Conservation (phyloP, 352 stramenopile genomes). For the Phytophthora parvispora region DNA sequence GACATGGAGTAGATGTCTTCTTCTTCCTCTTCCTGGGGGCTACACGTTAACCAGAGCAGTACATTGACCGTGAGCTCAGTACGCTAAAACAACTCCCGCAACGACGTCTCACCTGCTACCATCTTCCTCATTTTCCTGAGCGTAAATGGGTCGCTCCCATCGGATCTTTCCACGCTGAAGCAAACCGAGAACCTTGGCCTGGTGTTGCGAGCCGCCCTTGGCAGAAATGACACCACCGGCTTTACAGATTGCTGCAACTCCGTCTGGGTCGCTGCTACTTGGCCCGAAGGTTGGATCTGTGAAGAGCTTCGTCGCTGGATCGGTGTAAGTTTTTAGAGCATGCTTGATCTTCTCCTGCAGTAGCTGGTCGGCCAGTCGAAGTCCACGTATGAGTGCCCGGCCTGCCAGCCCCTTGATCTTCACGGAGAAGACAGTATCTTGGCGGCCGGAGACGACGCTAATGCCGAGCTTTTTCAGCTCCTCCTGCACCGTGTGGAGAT, state of each 20-base stretch:
- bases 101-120: constrained; percentile 26
- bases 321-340: constrained; percentile 60
- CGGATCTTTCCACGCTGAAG: constrained; percentile 82
- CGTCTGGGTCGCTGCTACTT: constrained; percentile 55
- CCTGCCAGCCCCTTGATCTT: constrained; percentile 81
- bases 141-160: constrained; percentile 84
- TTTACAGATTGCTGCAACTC: constrained; percentile 78
- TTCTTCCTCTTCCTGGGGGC: constrained; percentile 29
- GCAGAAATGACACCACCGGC: constrained; percentile 54
- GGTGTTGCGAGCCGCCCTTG: constrained; percentile 80
- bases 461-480: constrained; percentile 88
- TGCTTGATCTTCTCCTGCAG: constrained; percentile 83
- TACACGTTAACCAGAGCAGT: background rate
- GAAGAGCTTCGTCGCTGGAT: constrained; percentile 68
- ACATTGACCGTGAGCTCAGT: background rate
- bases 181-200: constrained; percentile 76
- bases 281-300: constrained; percentile 89
- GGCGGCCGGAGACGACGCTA: constrained; percentile 72
- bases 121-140: constrained; percentile 33
- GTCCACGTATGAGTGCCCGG: constrained; percentile 59
- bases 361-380: constrained; percentile 74
- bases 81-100: background rate
- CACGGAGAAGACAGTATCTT: constrained; percentile 83
- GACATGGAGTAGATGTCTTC: constrained; percentile 22
- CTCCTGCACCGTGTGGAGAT: constrained; percentile 73